Percentiles rank a stretch among this genome's conserved stretches.
Evolutionary conservation across 352 stramenopile genomes (phyloP).

Genomic region (Phytophthora tentaculata): DNA sequence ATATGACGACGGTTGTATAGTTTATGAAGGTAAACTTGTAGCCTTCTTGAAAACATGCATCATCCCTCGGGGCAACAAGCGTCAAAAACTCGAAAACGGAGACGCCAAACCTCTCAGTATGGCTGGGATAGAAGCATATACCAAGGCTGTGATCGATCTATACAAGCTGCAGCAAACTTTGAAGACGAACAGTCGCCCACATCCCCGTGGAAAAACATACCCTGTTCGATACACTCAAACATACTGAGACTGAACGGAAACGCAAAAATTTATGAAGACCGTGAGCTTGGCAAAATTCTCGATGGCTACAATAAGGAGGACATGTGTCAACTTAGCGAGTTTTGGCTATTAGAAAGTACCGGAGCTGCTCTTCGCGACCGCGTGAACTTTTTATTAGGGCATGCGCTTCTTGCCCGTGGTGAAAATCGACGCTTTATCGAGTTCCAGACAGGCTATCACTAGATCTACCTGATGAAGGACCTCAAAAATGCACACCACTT

Average conservation of each 20-base stretch:
- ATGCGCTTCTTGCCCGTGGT: neutral
- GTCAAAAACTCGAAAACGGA: neutral
- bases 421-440: neutral
- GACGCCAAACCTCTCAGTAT: neutral
- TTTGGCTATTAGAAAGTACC: neutral
- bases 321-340: neutral
- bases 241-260: neutral
- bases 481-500: neutral
- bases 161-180: neutral
- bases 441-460: neutral
- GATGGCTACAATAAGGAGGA: neutral
- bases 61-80: neutral
- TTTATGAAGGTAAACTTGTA: neutral
- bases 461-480: neutral
- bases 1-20: constrained; percentile 1
- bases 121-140: neutral
- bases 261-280: neutral
- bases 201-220: neutral
- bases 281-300: neutral
- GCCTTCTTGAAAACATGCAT: neutral
- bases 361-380: neutral
- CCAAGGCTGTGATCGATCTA: neutral
- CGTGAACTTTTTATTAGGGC: neutral
- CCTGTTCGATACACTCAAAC: neutral
- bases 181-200: neutral